Percentiles rank a stretch among this genome's conserved stretches.
Evolutionary conservation across 345 rosid species (phyloP).

Genomic region (Noccaea caerulescens): DNA sequence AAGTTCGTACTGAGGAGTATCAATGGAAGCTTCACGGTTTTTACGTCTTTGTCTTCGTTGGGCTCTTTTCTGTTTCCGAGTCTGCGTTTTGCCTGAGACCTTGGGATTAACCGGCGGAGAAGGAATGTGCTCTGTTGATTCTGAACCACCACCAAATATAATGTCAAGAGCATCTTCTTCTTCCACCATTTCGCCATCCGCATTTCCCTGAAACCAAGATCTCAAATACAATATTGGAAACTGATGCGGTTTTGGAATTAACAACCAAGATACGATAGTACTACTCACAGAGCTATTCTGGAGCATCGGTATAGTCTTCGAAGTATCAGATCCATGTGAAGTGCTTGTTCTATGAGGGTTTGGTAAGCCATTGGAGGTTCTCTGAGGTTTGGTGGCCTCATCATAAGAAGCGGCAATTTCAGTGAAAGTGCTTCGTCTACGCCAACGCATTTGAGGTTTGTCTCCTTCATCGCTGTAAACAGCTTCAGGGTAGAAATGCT

Average conservation of each 20-base stretch:
- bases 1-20: slow-evolving; percentile 37
- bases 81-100: slow-evolving; percentile 28
- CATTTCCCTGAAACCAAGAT: slow-evolving; percentile 32
- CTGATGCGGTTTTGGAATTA: slow-evolving; percentile 16
- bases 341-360: slow-evolving; percentile 15
- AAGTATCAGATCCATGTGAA: slow-evolving; percentile 33
- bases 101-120: slow-evolving; percentile 3
- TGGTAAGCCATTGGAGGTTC: slow-evolving; percentile 20
- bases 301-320: slow-evolving; percentile 19
- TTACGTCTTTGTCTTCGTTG: slow-evolving; percentile 41
- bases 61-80: slow-evolving; percentile 46
- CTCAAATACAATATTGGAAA: background rate
- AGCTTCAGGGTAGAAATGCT: slow-evolving; percentile 74
- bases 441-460: slow-evolving; percentile 70
- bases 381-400: slow-evolving; percentile 35
- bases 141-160: slow-evolving; percentile 41
- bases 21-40: slow-evolving; percentile 37
- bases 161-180: slow-evolving; percentile 42
- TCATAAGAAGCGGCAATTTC: slow-evolving; percentile 43
- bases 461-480: slow-evolving; percentile 72
- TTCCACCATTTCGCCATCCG: slow-evolving; percentile 31
- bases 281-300: slow-evolving; percentile 40
- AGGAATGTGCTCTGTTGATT: slow-evolving; percentile 34
- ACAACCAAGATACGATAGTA: slow-evolving; percentile 13
- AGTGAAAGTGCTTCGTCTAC: slow-evolving; percentile 60